phyloP scores from a whole-genome alignment of 169 alveolate species.

The Plasmodium malariae region DNA sequence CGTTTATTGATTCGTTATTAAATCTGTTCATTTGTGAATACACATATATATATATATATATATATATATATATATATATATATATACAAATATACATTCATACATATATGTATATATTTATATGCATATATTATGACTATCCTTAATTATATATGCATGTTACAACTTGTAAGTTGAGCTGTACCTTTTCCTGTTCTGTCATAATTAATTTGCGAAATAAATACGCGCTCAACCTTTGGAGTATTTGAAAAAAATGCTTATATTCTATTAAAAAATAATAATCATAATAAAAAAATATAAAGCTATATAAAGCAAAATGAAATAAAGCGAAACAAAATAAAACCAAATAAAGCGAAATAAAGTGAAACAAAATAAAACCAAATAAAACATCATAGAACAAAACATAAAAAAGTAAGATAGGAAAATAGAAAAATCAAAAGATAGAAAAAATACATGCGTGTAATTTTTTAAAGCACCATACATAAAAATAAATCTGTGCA shows the following conservation, averaged over 20 bases:
- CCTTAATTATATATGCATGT: neutral
- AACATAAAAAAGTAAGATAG: no score
- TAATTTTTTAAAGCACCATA: no score
- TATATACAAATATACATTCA: neutral
- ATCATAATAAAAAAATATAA: no score
- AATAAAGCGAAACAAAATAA: no score
- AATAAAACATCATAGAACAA: no score
- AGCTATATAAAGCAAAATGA: no score
- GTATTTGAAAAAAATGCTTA: slow-evolving; percentile 48
- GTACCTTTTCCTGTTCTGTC: slow-evolving; percentile 72
- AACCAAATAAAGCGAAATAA: no score
- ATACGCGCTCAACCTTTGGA: slow-evolving; percentile 43
- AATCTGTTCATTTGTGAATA: neutral
- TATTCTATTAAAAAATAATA: slow-evolving; percentile 43
- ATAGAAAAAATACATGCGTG: no score
- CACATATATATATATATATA: neutral
- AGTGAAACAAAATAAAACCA: no score
- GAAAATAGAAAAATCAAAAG: no score
- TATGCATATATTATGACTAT: neutral
- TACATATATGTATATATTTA: neutral
- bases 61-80: no score
- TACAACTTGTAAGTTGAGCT: neutral
- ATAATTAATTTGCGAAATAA: slow-evolving; percentile 70
- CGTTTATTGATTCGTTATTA: neutral
- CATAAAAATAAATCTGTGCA: no score